Base-by-base conservation (phyloP, 1,284 basidiomycete species). In the Gymnopus androsaceus region DNA sequence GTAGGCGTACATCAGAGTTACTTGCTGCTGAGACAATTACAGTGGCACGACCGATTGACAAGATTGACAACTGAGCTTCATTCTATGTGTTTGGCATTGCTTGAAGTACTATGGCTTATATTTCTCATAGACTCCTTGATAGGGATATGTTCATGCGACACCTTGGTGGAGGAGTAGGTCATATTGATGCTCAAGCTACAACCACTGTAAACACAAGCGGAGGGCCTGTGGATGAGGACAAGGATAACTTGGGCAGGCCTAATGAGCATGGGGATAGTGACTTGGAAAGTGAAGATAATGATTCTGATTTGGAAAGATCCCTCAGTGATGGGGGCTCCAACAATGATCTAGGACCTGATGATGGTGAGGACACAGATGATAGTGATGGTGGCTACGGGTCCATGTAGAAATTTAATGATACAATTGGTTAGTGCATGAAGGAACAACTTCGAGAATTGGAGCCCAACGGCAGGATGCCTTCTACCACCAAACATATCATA, bases 71-170 rank as follows among this genome's bases (percentile, higher is more conserved):
- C 25, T 53, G 51, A 42, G 17, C 28, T 8, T 44, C 14, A 7
- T 53, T 36, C 25, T 53, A 53, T 36, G 41, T 25, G 7, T 31
- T 21, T 48, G 45, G 7, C 30, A 17, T 19, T 7, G 15, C 4
- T 45, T 21, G 40, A 53, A n/a, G n/a, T n/a, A n/a, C n/a, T n/a
- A 9, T 44, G 3, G 15, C 15, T 42, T 14, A 42, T 31, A 14
- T 28, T 30, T 52, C 3, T 52, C 11, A 9, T 14, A 45, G 51
- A 2, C 46, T 45, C 23, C 25, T 28, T 23, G 51, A 53, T 23
- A 7, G 51, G 2, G 51, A 53, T n/a, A 53, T 53, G 51, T 53
- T 53, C 31, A 53, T 53, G 51, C 28, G 51, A 1, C 31, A 53
- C 30, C 17, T 53, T 36, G 41, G 41, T 19, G 30, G 51, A 12